Base-by-base conservation (phyloP, 108 stramenopile genomes). In the Asterionellopsis glacialis region DNA sequence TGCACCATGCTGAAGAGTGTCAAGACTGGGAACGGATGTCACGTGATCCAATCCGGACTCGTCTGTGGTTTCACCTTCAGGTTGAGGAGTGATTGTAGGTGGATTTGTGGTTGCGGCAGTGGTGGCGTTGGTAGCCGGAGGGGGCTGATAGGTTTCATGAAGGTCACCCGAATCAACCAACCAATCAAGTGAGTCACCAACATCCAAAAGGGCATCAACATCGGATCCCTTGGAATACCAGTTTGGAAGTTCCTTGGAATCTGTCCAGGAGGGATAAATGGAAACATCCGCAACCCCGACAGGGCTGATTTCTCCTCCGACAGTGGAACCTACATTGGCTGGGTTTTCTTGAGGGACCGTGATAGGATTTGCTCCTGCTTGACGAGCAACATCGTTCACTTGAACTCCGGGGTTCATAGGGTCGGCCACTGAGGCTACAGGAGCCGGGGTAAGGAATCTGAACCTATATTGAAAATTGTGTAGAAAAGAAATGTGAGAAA, bases 211-310 rank as follows among this genome's bases (percentile, higher is more conserved):
- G 13, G 71, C 80, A 60, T 93, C 92, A 23, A 93, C 85, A 63
- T 93, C 92, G 4, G 66, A 57, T 23, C 92, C 92, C 58, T 89
- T 83, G 28, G 83, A 66, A 55, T 93, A 93, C 92, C 92, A 93
- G 39, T 80, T 65, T 26, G 92, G 92, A 42, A 83, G 74, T 28
- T 90, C 87, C 63, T 85, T 85, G 71, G 70, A 69, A 69, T 90
- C 88, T 18, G 87, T 81, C 88, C 88, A 93, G 10, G 81, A 74
- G 14, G 91, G 86, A 50, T 80, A 88, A 28, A 77, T 48, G 7
- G 77, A 44, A 39, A 83, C 48, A 55, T 93, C 92, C 14, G 75
- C 51, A 12, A 93, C 92, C 24, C 92, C 85, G 6, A 87, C 86
- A 33, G 92, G 92, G 15, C 85, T 87, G 9, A 72, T 50, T 51